Evolutionary conservation across 306 rosid genomes (phyloP).

Genomic region (Adenanthera pavonina): DNA sequence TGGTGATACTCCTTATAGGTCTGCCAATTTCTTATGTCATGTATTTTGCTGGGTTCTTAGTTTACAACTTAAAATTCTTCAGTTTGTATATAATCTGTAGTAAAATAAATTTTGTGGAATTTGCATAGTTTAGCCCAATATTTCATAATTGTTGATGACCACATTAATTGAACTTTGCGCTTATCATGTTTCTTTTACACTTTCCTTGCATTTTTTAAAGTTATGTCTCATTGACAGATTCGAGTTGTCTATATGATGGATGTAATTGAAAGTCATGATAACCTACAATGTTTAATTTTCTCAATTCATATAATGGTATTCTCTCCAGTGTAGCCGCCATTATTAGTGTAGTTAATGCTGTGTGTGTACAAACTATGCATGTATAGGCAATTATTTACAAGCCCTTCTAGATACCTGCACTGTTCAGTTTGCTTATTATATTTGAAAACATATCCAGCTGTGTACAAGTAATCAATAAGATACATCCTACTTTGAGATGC

Average conservation of each 20-base stretch:
- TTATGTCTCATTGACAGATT: neutral
- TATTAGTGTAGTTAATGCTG: neutral
- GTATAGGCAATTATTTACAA: neutral
- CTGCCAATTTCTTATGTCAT: conserved; percentile 7
- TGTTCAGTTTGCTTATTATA: neutral
- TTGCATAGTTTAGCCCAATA: conserved; percentile 3
- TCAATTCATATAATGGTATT: neutral
- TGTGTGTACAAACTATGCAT: neutral
- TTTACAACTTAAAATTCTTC: conserved; percentile 12
- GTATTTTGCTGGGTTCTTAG: conserved; percentile 17
- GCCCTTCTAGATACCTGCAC: neutral
- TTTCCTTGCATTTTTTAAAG: neutral
- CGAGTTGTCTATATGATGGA: neutral
- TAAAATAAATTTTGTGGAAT: neutral
- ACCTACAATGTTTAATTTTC: neutral
- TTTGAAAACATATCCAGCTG: neutral
- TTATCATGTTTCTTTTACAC: conserved; percentile 5
- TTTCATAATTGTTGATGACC: conserved; percentile 9
- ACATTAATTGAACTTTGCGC: conserved; percentile 14
- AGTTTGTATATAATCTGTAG: conserved; percentile 4
- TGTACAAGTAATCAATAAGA: neutral
- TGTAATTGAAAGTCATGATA: neutral
- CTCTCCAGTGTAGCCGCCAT: neutral
- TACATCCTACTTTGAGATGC: neutral
- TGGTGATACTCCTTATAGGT: conserved; percentile 97